These are phyloP conservation scores for Eimeria maxima DNA, from an alignment of 169 alveolate species.

Conservation along the genomic window DNA sequence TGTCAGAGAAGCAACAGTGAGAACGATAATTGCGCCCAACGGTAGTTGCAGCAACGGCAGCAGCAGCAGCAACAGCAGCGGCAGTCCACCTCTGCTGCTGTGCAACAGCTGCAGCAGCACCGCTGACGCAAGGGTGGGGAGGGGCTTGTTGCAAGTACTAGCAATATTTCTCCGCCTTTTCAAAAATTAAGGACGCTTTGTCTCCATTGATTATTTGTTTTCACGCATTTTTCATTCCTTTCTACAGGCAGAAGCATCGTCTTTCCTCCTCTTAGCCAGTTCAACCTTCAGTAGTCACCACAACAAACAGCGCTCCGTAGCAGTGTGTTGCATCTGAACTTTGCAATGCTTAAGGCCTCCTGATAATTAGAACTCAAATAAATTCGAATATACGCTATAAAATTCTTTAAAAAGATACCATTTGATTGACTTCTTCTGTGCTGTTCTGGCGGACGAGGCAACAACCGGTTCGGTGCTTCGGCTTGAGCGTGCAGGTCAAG, in stretches of 20 bases:
- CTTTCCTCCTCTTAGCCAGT: neutral
- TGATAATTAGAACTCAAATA: no score
- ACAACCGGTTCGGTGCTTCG: no score
- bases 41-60: neutral
- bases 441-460: no score
- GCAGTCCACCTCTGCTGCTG: constrained; percentile 57
- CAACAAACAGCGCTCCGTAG: neutral
- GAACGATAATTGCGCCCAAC: neutral
- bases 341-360: neutral
- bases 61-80: constrained; percentile 6
- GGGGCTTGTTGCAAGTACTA: neutral
- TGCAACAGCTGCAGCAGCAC: constrained; percentile 16
- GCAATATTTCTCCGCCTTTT: neutral
- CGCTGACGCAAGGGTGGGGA: neutral
- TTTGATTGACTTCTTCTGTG: no score
- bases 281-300: no score
- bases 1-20: constrained; percentile 23
- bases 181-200: neutral
- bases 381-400: no score
- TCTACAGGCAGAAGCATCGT: neutral
- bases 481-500: no score
- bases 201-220: neutral
- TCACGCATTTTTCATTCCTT: neutral
- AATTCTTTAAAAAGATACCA: no score
- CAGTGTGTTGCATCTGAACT: neutral